Percentiles rank a stretch among this genome's conserved stretches.
phyloP scores from a whole-genome alignment of 1,284 basidiomycete genomes.

The Fomitopsis palustris region DNA sequence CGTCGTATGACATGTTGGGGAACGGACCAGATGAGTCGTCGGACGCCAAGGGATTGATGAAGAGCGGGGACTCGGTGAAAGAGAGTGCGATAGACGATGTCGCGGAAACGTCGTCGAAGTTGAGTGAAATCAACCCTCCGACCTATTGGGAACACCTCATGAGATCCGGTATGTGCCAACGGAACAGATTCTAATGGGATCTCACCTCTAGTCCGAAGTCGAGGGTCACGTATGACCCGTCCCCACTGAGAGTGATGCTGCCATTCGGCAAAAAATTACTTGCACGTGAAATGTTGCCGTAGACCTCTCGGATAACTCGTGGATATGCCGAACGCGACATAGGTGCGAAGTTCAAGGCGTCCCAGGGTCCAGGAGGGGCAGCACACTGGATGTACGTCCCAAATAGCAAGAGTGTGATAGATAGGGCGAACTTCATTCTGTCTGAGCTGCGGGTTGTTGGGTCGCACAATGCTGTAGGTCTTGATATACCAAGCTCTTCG shows the following conservation, averaged over 20 bases:
- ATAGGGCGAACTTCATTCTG: too few relatives aligned
- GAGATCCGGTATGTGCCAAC: background rate
- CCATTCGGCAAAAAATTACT: conserved; percentile 27
- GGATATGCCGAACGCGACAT: conserved; percentile 37
- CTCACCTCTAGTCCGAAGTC: conserved; percentile 46
- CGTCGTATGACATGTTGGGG: conserved; percentile 39
- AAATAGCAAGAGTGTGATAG: background rate
- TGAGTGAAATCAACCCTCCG: conserved; percentile 40
- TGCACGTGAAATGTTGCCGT: conserved; percentile 32
- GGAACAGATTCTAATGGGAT: too few relatives aligned
- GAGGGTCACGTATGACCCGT: conserved; percentile 38
- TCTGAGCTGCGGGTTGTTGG: too few relatives aligned
- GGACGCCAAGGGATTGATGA: conserved; percentile 39
- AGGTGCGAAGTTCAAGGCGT: conserved; percentile 45
- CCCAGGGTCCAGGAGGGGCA: conserved; percentile 44
- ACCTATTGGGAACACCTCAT: conserved; percentile 30
- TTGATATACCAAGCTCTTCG: too few relatives aligned
- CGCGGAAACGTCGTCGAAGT: conserved; percentile 28
- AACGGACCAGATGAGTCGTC: conserved; percentile 39
- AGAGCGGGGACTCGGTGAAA: conserved; percentile 46
- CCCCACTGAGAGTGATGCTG: conserved; percentile 31
- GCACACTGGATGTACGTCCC: background rate
- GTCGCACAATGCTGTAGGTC: too few relatives aligned
- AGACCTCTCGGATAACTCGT: conserved; percentile 25
- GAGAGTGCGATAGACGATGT: conserved; percentile 38